A percentile compares a stretch with the other conserved stretches of the same genome.
These are phyloP conservation scores for Podospora bellae-mahoneyi DNA, from an alignment of 495 filamentous ascomycete genomes.

Conservation along the genomic window DNA sequence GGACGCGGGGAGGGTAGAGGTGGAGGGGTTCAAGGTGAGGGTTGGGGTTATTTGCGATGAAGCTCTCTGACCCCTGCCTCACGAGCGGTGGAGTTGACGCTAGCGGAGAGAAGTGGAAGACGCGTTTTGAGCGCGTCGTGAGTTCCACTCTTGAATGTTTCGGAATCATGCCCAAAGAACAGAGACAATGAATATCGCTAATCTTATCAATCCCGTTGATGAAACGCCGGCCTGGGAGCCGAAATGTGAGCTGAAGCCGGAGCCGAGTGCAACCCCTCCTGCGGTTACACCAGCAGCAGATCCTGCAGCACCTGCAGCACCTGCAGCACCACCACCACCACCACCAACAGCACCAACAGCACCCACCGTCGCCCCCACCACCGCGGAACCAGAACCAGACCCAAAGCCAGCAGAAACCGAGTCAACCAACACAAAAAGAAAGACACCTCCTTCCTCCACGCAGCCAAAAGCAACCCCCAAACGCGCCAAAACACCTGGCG, in stretches of 20 bases:
- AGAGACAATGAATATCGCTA: neutral
- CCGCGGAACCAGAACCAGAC: neutral
- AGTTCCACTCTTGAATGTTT: neutral
- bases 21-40: neutral
- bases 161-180: neutral
- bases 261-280: neutral
- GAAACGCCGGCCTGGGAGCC: neutral
- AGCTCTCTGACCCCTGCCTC: neutral
- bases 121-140: neutral
- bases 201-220: neutral
- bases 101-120: neutral
- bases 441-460: neutral
- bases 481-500: neutral
- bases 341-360: neutral
- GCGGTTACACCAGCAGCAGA: neutral
- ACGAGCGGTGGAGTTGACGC: neutral
- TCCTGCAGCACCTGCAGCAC: neutral
- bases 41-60: neutral
- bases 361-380: too few relatives aligned
- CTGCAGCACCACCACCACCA: neutral
- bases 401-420: neutral
- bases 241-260: neutral
- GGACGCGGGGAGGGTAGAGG: neutral
- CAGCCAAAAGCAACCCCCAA: neutral
- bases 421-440: neutral